A percentile compares a stretch with the other conserved stretches of the same genome.
phyloP scores from a whole-genome alignment of 2,329 filamentous ascomycete species.

The Botrytis deweyae region DNA sequence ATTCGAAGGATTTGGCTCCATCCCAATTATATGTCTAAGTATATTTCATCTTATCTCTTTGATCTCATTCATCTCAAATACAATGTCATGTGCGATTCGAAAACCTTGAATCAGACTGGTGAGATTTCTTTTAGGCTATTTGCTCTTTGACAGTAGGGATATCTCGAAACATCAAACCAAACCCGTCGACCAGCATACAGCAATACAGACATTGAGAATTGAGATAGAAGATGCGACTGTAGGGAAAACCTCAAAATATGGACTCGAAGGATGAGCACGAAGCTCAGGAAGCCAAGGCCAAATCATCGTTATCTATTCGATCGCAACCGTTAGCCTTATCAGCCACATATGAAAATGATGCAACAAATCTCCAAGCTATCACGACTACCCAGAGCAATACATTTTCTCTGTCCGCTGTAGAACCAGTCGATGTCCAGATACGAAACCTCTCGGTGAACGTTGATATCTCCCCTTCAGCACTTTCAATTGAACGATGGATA shows the following conservation, averaged over 20 bases:
- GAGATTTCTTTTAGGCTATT: slow-evolving; percentile 2
- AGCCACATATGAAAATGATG: slow-evolving; percentile 3
- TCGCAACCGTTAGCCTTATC: not conserved
- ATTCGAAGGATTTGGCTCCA: not conserved
- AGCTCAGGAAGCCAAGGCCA: not conserved
- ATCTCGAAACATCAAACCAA: not conserved
- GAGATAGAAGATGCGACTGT: not conserved
- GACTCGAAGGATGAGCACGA: not conserved
- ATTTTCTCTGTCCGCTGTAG: slow-evolving; percentile 49
- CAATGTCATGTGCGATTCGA: not conserved
- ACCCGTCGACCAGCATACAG: not conserved
- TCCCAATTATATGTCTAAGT: not conserved
- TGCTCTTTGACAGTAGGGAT: not conserved
- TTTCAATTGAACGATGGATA: slow-evolving; percentile 45
- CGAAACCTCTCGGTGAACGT: slow-evolving; percentile 56
- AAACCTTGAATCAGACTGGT: not conserved
- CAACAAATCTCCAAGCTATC: slow-evolving; percentile 18
- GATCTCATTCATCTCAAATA: not conserved
- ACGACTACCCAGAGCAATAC: slow-evolving; percentile 33
- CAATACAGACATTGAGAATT: not conserved
- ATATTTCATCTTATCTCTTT: slow-evolving; percentile 4
- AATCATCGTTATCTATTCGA: slow-evolving; percentile 1
- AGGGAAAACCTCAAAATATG: not conserved
- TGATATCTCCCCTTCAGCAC: slow-evolving; percentile 56
- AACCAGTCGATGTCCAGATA: slow-evolving; percentile 54